Evolutionary conservation across 2,329 filamentous ascomycete genomes (phyloP).

Genomic region (Aspergillus luchuensis): DNA sequence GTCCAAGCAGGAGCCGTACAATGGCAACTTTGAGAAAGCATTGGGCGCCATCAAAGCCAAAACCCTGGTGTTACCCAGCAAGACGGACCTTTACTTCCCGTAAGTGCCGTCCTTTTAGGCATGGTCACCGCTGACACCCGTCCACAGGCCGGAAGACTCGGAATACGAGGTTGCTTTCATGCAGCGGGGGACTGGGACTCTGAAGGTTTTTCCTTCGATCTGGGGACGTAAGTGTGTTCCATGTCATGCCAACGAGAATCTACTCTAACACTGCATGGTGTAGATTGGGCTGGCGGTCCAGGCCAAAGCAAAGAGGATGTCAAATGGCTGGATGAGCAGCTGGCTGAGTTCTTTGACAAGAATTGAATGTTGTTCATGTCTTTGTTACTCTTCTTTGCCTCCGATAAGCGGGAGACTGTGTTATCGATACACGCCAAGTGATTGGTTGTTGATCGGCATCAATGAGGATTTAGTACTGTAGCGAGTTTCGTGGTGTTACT

Average conservation of each 20-base stretch:
- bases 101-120: slow-evolving; percentile 37
- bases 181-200: slow-evolving; percentile 58
- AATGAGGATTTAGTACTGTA: no score
- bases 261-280: slow-evolving; percentile 20
- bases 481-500: no score
- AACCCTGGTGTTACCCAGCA: slow-evolving; percentile 68
- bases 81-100: slow-evolving; percentile 81
- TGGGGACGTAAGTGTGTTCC: slow-evolving; percentile 60
- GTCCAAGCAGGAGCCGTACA: slow-evolving; percentile 68
- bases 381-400: background rate
- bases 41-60: slow-evolving; percentile 72
- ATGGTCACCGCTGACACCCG: slow-evolving; percentile 11
- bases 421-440: background rate
- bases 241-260: background rate
- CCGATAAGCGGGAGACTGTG: background rate
- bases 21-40: slow-evolving; percentile 65
- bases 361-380: slow-evolving; percentile 1
- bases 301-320: slow-evolving; percentile 71
- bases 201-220: slow-evolving; percentile 60
- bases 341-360: slow-evolving; percentile 56
- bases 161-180: slow-evolving; percentile 70
- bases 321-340: slow-evolving; percentile 68
- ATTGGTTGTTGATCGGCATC: background rate
- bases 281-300: slow-evolving; percentile 66
- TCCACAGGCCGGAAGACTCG: slow-evolving; percentile 69